phyloP scores from a whole-genome alignment of 345 rosid species.

The Stellera chamaejasme region DNA sequence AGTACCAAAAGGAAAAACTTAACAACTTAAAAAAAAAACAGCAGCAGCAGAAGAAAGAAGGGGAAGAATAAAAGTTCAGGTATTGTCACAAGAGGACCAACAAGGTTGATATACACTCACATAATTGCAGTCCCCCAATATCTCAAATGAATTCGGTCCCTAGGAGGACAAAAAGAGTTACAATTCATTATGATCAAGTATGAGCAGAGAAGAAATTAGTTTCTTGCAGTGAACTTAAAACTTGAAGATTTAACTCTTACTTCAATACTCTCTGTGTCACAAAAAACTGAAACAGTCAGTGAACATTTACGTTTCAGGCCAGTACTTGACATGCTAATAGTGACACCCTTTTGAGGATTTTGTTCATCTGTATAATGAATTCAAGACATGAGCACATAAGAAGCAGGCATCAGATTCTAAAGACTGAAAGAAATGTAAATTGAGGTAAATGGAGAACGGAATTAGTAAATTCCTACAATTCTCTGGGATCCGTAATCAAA shows the following conservation, averaged over 20 bases:
- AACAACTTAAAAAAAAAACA: neutral
- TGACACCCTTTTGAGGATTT: conserved; percentile 75
- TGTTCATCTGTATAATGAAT: conserved; percentile 41
- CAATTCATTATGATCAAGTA: conserved; percentile 11
- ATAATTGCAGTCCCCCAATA: conserved; percentile 56
- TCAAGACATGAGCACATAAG: neutral
- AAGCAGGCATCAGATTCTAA: conserved; percentile 1
- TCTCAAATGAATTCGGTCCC: conserved; percentile 65
- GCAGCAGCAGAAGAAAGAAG: too few species aligned
- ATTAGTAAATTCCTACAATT: neutral
- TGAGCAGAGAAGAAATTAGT: conserved; percentile 11
- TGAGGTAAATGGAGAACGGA: neutral
- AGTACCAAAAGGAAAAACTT: neutral
- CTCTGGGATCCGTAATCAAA: too few species aligned
- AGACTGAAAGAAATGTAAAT: conserved; percentile 3
- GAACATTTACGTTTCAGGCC: conserved; percentile 47
- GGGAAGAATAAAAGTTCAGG: neutral
- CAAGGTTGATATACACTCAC: conserved; percentile 42
- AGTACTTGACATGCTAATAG: conserved; percentile 55
- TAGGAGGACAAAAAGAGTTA: conserved; percentile 22
- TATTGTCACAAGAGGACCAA: conserved; percentile 1
- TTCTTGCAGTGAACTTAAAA: conserved; percentile 8
- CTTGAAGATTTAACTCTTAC: conserved; percentile 40
- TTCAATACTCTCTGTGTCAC: conserved; percentile 52
- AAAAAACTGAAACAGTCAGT: conserved; percentile 67